Evolutionary conservation across 129 eudicot species (phyloP).

Genomic region (Gnaphalium uliginosum): DNA sequence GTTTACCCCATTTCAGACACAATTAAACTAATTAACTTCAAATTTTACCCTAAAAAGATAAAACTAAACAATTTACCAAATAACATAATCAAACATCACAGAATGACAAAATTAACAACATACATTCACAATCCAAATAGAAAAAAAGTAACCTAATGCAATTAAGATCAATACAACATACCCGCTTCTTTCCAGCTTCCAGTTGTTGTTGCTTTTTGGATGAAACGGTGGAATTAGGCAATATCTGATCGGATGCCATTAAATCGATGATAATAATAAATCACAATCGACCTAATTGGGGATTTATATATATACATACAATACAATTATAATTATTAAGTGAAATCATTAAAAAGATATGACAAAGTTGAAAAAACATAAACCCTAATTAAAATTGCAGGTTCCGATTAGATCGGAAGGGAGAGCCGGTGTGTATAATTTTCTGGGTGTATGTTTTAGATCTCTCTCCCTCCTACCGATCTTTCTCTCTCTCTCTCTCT

Average conservation of each 20-base stretch:
- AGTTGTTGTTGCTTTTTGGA: slow-evolving; percentile 66
- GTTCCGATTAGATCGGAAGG: not conserved
- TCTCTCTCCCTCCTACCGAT: slow-evolving; percentile 8
- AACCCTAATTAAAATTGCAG: slow-evolving; percentile 40
- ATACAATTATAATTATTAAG: not conserved
- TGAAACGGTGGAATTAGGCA: slow-evolving; percentile 40
- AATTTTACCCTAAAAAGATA: not conserved
- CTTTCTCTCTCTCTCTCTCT: slow-evolving; percentile 3
- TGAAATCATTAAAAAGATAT: slow-evolving; percentile 21
- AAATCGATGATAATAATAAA: slow-evolving; percentile 3
- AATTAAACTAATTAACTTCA: not conserved
- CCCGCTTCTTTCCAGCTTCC: slow-evolving; percentile 90
- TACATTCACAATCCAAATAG: not conserved
- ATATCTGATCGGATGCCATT: slow-evolving; percentile 87
- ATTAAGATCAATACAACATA: slow-evolving; percentile 19
- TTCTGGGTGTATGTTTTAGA: not conserved
- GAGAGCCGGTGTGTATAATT: not conserved
- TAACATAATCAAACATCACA: slow-evolving; percentile 8
- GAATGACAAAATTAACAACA: not conserved
- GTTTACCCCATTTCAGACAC: not conserved
- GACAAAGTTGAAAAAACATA: slow-evolving; percentile 27
- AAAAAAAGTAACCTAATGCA: not conserved
- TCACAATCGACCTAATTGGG: not conserved
- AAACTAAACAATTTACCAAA: not conserved
- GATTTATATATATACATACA: not conserved